Conservation (phyloP, 805 yeast genomes). For the Yarrowia osloensis region DNA sequence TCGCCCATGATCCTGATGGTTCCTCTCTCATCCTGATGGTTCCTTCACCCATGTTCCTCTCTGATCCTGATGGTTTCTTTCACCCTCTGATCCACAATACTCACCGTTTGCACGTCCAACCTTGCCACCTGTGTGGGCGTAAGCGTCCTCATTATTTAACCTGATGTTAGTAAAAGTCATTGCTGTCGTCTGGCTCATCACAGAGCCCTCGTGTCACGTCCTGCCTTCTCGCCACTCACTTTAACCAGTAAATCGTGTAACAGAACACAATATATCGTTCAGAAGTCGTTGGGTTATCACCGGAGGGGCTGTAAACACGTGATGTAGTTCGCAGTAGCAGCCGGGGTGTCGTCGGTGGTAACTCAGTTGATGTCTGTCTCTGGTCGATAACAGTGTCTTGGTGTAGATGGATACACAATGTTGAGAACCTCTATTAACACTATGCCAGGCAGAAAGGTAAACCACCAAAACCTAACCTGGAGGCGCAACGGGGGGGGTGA, state of each 20-base stretch:
- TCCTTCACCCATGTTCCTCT: too few species aligned
- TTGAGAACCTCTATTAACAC: neutral
- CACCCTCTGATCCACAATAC: neutral
- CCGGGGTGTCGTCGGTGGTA: slow-evolving; percentile 19
- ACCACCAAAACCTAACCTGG: slow-evolving; percentile 20
- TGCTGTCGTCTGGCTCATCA: neutral
- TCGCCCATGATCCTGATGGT: neutral
- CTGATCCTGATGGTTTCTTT: neutral
- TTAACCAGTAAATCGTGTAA: slow-evolving; percentile 5
- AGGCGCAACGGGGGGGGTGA: too few species aligned
- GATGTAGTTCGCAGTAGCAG: neutral
- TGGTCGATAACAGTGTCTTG: neutral
- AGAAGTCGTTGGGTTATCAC: slow-evolving; percentile 13
- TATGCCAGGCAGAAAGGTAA: slow-evolving; percentile 12
- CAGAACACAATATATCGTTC: neutral
- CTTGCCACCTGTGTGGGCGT: slow-evolving; percentile 27
- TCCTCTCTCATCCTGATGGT: too few species aligned
- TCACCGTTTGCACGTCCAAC: slow-evolving; percentile 21
- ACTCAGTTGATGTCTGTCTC: slow-evolving; percentile 4
- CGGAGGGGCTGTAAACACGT: neutral
- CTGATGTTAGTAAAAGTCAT: slow-evolving; percentile 4
- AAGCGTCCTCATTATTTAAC: slow-evolving; percentile 22
- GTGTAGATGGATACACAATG: neutral
- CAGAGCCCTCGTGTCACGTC: neutral
- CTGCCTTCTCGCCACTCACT: slow-evolving; percentile 10